Conservation (phyloP, 352 stramenopile species). For the Globisporangium middletonii region DNA sequence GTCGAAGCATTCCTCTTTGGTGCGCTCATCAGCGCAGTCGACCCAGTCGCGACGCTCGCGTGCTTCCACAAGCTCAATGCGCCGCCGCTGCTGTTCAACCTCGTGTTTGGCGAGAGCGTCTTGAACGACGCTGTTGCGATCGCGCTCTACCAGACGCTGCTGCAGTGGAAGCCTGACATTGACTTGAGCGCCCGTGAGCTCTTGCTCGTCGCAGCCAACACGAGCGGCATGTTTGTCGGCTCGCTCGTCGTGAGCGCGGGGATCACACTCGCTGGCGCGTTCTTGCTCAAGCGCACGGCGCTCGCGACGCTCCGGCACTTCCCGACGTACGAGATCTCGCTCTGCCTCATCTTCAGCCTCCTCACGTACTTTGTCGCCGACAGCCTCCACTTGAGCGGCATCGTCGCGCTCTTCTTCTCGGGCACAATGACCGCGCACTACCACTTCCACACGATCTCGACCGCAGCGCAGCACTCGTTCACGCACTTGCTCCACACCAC, state of each 20-base stretch:
- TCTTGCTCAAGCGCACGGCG: constrained; percentile 68
- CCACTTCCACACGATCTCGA: constrained; percentile 83
- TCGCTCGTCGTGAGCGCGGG: constrained; percentile 59
- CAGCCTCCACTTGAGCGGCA: constrained; percentile 81
- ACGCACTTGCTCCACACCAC: constrained; percentile 80
- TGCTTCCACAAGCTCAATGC: constrained; percentile 90
- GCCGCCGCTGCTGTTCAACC: constrained; percentile 90
- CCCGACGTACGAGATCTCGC: constrained; percentile 82
- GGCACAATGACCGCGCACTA: constrained; percentile 87
- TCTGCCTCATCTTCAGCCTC: constrained; percentile 83
- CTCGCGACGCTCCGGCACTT: constrained; percentile 74
- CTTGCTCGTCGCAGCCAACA: constrained; percentile 57
- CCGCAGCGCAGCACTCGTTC: constrained; percentile 76
- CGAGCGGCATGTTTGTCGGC: constrained; percentile 70
- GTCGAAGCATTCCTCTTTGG: constrained; percentile 91
- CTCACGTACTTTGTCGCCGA: constrained; percentile 83
- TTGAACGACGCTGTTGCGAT: constrained; percentile 94
- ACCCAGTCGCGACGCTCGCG: constrained; percentile 90
- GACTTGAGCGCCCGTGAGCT: constrained; percentile 61
- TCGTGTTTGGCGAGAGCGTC: constrained; percentile 94
- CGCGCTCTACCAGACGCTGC: constrained; percentile 90
- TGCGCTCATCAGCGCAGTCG: constrained; percentile 90
- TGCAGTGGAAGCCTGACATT: constrained; percentile 81
- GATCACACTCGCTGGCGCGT: constrained; percentile 72
- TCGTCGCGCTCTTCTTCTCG: constrained; percentile 93